Evolutionary conservation across 1,284 basidiomycete genomes (phyloP), one percentile per base, ranked within the genome.

Genomic region (Exsudoporus floridanus): DNA sequence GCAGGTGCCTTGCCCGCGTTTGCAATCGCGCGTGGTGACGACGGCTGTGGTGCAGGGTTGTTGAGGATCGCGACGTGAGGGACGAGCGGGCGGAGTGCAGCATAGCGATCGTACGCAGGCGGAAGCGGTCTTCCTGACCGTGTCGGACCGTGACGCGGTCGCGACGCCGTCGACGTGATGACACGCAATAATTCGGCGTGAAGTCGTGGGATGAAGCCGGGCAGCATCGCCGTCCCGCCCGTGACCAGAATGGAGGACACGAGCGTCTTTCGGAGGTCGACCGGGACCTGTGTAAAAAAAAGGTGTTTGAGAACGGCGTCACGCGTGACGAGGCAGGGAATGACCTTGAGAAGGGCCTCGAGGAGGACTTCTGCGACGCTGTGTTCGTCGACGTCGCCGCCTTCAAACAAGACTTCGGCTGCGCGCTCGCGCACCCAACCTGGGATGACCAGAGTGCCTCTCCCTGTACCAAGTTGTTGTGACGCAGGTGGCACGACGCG

Each of bases 371-470:
- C 92, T 0, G 90, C 85, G 3, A 96, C 74, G 50, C 88, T 92
- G 56, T 79, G 80, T 70, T 90, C 90, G 62, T 93, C 94, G 25
- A 89, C 83, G 58, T 94, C 91, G n/a, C 90, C 90, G 3, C 86
- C 84, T 64, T 93, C 92, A 59, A 98, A 98, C 1, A 98, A 74
- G 5, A 95, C 79, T 66, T 99, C 96, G 4, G 92, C 86, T 0
- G 90, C 90, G 8, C 94, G 79, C 67, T 98, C 94, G 34, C 96
- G 76, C 23, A 98, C 78, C 96, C 97, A 99, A 0, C 95, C 95
- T 0, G 96, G 96, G 37, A 99, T 83, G 39, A 89, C 77, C 34
- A 98, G 71, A 0, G 86, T 89, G 0, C 92, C 92, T n/a, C 77
- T 71, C 1, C 87, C 88, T 0, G 86, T 88, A 1, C 86, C 85